Conservation (phyloP, 148 eudicot genomes). For the Rhododendron molle region DNA sequence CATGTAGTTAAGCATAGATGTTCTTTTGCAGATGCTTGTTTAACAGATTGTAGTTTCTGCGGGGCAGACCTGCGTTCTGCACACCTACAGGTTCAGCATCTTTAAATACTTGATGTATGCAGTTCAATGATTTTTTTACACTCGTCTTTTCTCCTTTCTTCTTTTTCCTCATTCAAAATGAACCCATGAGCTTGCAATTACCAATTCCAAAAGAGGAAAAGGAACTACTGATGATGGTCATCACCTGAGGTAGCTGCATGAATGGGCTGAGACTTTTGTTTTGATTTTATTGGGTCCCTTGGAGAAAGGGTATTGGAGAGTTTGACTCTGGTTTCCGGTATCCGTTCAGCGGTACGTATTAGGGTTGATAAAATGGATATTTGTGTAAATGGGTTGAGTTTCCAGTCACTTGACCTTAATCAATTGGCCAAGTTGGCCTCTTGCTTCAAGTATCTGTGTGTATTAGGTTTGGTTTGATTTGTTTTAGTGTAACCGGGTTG, state of each 20-base stretch:
- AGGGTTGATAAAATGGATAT: background rate
- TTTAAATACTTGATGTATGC: background rate
- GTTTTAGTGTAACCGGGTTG: background rate
- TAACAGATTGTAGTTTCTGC: conserved; percentile 88
- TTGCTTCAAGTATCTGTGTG: background rate
- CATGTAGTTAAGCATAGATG: background rate
- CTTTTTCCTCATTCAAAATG: background rate
- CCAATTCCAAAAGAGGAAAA: background rate
- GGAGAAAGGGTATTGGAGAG: background rate
- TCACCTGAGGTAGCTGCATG: background rate
- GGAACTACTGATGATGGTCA: background rate
- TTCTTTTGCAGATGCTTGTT: conserved; percentile 73
- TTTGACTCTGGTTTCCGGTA: background rate
- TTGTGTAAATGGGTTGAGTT: background rate
- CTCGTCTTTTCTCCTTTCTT: background rate
- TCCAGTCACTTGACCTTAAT: background rate
- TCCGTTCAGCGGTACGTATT: background rate
- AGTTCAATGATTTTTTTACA: background rate
- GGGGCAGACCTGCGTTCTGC: conserved; percentile 91
- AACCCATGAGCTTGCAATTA: background rate
- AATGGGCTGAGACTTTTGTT: background rate
- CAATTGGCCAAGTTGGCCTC: background rate
- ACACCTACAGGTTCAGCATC: conserved; percentile 69
- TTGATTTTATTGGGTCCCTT: background rate
- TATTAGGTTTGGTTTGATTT: background rate